Base-by-base conservation (phyloP, 139 green algal species). In the Asterochloris sp. region DNA sequence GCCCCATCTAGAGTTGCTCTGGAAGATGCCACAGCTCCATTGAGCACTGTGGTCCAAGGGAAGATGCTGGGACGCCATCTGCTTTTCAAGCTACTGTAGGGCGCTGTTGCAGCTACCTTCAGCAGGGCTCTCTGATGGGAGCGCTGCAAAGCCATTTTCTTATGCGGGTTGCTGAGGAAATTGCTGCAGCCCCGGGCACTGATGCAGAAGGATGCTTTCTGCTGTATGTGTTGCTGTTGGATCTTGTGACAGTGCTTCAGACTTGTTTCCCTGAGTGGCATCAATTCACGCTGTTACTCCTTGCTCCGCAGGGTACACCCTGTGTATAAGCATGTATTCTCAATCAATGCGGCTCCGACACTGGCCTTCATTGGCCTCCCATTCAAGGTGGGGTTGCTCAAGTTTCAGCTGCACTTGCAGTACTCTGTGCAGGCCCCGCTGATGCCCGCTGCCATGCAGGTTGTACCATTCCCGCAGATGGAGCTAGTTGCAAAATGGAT, bases 281-380 rank as follows among this genome's bases (percentile, higher is more conserved):
- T 8, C 16, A 16, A 69, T 69, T 27, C 12, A 47, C 21, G 1
- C 38, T 21, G 14, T 76, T 76, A 21, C 23, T 29, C 15, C 62
- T n/a, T 73, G 29, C 17, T 62, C 28, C 61, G 67, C 79, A 87
- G 78, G 29, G 88, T 96, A 26, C 38, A 16, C 0, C 91, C 88
- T 1, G 76, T 96, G 69, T 96, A 89, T 80, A 73, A 91, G 66
- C 92, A 96, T 63, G 77, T 95, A 11, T 93, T 96, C 27, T 85
- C 90, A 0, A 82, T 84, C 0, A 62, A 47, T 0, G 62, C 86
- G 12, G 86, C 84, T 0, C 91, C 92, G 54, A 86, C 76, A 4
- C 84, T 96, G n/a, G 85, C 90, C 38, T 94, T 96, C 73, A 83
- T 96, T 62, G 92, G 92, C 21, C 85, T 96, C 27, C 88, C 88